Evolutionary conservation across 2,329 filamentous ascomycete genomes (phyloP).

Genomic region (Fusarium algeriense): DNA sequence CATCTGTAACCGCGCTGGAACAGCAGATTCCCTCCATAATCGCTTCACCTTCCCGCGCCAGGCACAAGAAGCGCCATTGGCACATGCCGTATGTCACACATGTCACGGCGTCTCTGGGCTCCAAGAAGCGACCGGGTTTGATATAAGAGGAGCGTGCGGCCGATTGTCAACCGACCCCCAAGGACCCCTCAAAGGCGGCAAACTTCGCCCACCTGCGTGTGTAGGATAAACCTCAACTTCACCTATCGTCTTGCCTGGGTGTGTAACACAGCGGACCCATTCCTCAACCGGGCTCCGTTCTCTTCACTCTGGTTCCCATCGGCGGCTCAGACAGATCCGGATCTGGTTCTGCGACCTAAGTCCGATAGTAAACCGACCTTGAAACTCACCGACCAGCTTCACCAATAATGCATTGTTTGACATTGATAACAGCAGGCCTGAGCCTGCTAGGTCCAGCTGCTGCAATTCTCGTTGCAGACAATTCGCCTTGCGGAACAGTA

Average conservation of each 20-base stretch:
- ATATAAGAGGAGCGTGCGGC: slow-evolving; percentile 24
- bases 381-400: background rate
- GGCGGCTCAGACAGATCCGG: background rate
- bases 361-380: background rate
- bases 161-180: slow-evolving; percentile 27
- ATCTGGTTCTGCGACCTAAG: background rate
- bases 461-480: slow-evolving; percentile 58
- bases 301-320: background rate
- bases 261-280: slow-evolving; percentile 32
- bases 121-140: background rate
- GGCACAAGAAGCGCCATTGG: slow-evolving; percentile 22
- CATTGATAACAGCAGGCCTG: slow-evolving; percentile 36
- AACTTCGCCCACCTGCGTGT: slow-evolving; percentile 11
- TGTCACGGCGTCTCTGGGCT: background rate
- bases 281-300: slow-evolving; percentile 1
- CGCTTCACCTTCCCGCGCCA: slow-evolving; percentile 13
- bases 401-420: slow-evolving; percentile 14
- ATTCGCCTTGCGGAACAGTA: slow-evolving; percentile 62
- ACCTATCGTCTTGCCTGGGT: slow-evolving; percentile 18
- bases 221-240: slow-evolving; percentile 7
- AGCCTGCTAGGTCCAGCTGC: slow-evolving; percentile 31
- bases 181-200: background rate
- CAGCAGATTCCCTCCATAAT: slow-evolving; percentile 8
- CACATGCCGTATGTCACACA: slow-evolving; percentile 28
- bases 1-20: slow-evolving; percentile 27